Conservation (phyloP, 2,329 filamentous ascomycete species). For the Botrytis paeoniae region DNA sequence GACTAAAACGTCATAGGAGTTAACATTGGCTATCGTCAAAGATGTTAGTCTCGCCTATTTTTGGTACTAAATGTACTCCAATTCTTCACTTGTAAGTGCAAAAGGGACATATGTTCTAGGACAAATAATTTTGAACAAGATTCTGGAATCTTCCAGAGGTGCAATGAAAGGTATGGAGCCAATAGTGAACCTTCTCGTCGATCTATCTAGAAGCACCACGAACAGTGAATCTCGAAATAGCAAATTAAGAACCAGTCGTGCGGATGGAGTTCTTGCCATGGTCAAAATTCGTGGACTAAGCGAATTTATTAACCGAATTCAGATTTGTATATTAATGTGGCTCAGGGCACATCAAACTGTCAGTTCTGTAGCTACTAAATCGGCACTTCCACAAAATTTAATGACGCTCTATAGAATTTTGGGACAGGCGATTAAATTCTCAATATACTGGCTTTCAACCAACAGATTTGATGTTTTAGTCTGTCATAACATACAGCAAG, state of each 20-base stretch:
- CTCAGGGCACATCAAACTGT: slow-evolving; percentile 15
- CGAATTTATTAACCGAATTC: background rate
- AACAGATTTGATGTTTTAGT: slow-evolving; percentile 18
- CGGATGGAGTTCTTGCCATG: slow-evolving; percentile 41
- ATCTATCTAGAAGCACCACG: slow-evolving; percentile 17
- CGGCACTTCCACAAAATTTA: slow-evolving; percentile 1
- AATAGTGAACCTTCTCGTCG: slow-evolving; percentile 15
- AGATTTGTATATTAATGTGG: slow-evolving; percentile 1
- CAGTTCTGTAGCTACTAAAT: slow-evolving; percentile 14
- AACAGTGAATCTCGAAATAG: background rate
- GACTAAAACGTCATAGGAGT: background rate
- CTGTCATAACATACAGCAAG: slow-evolving; percentile 14
- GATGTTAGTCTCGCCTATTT: slow-evolving; percentile 21
- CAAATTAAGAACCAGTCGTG: slow-evolving; percentile 34
- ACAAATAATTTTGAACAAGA: slow-evolving; percentile 6
- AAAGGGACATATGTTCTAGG: slow-evolving; percentile 16
- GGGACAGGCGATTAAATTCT: background rate
- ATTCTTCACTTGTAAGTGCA: background rate
- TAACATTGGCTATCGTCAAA: slow-evolving; percentile 15
- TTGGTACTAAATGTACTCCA: slow-evolving; percentile 11
- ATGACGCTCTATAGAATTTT: slow-evolving; percentile 11
- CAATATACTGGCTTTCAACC: slow-evolving; percentile 7
- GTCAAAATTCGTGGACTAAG: slow-evolving; percentile 23
- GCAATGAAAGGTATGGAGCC: slow-evolving; percentile 7
- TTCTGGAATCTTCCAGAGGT: background rate